These are phyloP conservation scores for Thuja plicata DNA, from an alignment of 83 land plant genomes.

Conservation along the genomic window DNA sequence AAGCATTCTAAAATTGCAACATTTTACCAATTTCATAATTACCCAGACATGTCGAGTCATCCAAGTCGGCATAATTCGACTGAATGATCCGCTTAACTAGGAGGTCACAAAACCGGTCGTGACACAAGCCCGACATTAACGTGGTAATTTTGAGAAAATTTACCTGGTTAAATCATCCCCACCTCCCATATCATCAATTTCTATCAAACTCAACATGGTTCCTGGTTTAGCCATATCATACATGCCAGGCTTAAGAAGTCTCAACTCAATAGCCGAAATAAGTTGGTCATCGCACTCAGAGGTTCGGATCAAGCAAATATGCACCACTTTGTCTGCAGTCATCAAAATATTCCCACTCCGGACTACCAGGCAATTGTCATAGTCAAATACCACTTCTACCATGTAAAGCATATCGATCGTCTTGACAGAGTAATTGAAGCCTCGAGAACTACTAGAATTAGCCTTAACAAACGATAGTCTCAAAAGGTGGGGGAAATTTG, in stretches of 20 bases:
- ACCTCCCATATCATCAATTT: not conserved
- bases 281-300: not conserved
- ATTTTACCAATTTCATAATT: no score
- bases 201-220: not conserved
- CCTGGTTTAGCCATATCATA: not conserved
- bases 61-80: no score
- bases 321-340: not conserved
- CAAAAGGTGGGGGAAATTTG: not conserved
- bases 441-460: not conserved
- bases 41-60: no score
- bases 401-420: not conserved
- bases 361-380: not conserved
- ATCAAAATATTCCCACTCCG: not conserved
- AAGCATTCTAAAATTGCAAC: no score
- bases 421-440: not conserved
- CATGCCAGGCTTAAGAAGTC: not conserved
- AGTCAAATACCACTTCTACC: not conserved
- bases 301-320: conserved; percentile 8
- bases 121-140: not conserved
- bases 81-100: no score
- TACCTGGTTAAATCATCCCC: not conserved
- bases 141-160: not conserved
- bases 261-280: not conserved
- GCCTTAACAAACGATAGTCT: not conserved
- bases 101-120: no score